These are phyloP conservation scores for Alternaria longipes DNA, from an alignment of 2,329 filamentous ascomycete genomes.

Conservation along the genomic window DNA sequence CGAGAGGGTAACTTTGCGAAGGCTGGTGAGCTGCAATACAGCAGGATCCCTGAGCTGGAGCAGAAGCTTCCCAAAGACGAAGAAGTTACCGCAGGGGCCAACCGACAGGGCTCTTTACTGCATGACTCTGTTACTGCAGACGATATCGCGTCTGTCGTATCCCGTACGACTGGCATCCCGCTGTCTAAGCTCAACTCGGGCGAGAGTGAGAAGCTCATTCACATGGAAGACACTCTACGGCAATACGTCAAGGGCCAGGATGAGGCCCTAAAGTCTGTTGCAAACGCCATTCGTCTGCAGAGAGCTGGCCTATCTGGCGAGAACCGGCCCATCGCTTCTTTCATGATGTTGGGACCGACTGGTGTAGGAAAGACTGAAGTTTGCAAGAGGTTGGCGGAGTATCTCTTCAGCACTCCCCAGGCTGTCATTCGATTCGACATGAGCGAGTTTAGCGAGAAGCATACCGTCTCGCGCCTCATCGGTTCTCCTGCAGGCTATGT, in stretches of 20 bases:
- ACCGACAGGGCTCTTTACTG: constrained; percentile 68
- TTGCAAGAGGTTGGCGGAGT: constrained; percentile 93
- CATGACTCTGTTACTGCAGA: constrained; percentile 96
- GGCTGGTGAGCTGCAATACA: constrained; percentile 90
- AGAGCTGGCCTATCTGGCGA: constrained; percentile 90
- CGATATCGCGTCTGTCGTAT: constrained; percentile 92
- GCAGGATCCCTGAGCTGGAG: constrained; percentile 83
- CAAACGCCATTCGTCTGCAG: constrained; percentile 93
- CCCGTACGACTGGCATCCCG: constrained; percentile 89
- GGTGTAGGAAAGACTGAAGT: constrained; percentile 97
- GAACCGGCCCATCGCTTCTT: constrained; percentile 89
- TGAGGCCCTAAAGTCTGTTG: constrained; percentile 88
- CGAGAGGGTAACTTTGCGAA: constrained; percentile 86
- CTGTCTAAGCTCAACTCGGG: constrained; percentile 91
- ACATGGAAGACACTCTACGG: constrained; percentile 91
- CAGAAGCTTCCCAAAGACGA: constrained; percentile 79
- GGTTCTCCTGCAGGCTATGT: constrained; percentile 94
- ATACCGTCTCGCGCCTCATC: constrained; percentile 92
- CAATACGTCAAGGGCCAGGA: constrained; percentile 91
- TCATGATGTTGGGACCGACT: constrained; percentile 97
- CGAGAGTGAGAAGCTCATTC: constrained; percentile 91
- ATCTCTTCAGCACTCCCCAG: constrained; percentile 90
- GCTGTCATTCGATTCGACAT: constrained; percentile 96
- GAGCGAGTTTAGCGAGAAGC: constrained; percentile 97
- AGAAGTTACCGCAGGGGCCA: constrained; percentile 48